Conservation (phyloP, 106 monocot genomes). For the Dendrobium nobile region DNA sequence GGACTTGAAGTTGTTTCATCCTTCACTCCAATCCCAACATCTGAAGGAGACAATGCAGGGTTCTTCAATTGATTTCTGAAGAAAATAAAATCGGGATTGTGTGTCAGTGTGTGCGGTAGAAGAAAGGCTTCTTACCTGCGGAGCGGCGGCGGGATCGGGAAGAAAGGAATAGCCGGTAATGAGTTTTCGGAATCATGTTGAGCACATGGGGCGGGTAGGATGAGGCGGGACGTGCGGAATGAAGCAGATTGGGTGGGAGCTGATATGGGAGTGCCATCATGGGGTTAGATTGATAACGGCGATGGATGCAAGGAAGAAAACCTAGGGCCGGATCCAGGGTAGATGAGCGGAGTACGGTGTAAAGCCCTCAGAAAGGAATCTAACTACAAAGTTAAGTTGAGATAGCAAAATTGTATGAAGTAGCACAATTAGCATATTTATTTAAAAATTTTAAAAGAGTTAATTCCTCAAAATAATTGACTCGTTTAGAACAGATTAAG, state of each 20-base stretch:
- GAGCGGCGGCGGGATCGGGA: background rate
- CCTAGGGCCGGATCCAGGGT: background rate
- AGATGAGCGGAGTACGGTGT: no score
- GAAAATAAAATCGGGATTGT: background rate
- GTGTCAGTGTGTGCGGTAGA: background rate
- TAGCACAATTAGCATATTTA: no score
- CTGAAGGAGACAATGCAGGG: background rate
- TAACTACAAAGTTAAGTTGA: no score
- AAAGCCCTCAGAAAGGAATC: no score
- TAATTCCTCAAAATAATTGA: no score
- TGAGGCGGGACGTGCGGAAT: background rate
- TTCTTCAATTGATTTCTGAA: background rate
- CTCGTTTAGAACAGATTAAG: no score
- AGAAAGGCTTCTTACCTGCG: background rate
- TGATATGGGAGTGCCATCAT: constrained; percentile 3
- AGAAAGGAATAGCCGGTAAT: background rate
- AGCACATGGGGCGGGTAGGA: background rate
- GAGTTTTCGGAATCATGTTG: background rate
- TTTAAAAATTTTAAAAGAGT: no score
- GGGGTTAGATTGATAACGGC: background rate
- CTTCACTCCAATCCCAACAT: background rate
- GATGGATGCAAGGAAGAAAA: background rate
- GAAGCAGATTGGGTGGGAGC: background rate
- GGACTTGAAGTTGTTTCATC: background rate
- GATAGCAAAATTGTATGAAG: no score